phyloP scores from a whole-genome alignment of 371 early-diverging fungal species.

The Actinomortierella wolfii region DNA sequence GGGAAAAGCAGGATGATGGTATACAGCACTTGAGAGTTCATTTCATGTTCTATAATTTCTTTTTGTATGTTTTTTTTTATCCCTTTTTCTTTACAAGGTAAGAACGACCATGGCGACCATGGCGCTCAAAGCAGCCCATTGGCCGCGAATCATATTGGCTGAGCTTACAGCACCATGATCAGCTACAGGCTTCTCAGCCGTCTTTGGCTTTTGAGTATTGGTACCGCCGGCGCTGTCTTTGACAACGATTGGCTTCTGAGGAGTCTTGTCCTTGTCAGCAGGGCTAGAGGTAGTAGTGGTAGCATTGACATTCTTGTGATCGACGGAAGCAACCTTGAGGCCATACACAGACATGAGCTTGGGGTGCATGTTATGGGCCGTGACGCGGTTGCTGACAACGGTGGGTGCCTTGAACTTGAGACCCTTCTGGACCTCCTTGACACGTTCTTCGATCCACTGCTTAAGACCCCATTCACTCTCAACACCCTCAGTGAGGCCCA shows the following conservation, averaged over 20 bases:
- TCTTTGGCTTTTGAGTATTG: not conserved
- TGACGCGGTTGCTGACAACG: constrained; percentile 10
- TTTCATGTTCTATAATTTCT: no score
- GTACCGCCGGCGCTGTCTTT: not conserved
- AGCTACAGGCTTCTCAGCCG: not conserved
- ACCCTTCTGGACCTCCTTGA: constrained; percentile 17
- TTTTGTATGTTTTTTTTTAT: no score
- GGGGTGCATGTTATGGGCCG: constrained; percentile 11
- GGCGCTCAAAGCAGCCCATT: constrained; percentile 20
- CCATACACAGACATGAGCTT: constrained; percentile 18
- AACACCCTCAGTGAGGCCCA: constrained; percentile 16
- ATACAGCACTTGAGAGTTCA: no score
- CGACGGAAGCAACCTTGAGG: not conserved
- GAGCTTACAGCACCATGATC: not conserved
- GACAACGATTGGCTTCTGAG: not conserved
- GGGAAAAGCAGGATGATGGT: no score
- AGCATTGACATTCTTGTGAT: not conserved
- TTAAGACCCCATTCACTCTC: constrained; percentile 24
- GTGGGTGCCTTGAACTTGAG: constrained; percentile 19
- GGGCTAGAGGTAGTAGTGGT: not conserved
- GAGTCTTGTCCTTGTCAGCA: not conserved
- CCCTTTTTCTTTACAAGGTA: not conserved
- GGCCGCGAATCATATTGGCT: constrained; percentile 12
- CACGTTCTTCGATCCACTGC: constrained; percentile 21
- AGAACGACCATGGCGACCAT: constrained; percentile 5